Evolutionary conservation across 2,329 filamentous ascomycete genomes (phyloP).

Genomic region (Biscogniauxia sp.): DNA sequence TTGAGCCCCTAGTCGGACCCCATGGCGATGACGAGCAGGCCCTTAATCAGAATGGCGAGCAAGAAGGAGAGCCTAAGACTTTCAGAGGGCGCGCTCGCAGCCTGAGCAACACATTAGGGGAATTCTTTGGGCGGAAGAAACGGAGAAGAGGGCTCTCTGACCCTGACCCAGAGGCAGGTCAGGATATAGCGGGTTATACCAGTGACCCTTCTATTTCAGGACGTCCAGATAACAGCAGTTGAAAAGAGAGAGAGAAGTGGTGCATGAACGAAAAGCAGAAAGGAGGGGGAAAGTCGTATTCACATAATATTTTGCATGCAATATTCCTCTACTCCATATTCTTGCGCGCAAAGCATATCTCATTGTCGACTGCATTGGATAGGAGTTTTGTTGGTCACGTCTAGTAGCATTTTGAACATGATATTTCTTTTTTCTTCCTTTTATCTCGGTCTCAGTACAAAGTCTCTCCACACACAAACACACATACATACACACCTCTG

Average conservation of each 20-base stretch:
- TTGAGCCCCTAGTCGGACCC: conserved; percentile 23
- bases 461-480: conserved; percentile 6
- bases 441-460: conserved; percentile 3
- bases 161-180: conserved; percentile 27
- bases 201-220: conserved; percentile 8
- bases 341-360: conserved; percentile 2
- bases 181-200: conserved; percentile 14
- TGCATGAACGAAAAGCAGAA: not conserved
- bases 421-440: conserved; percentile 1
- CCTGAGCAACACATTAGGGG: conserved; percentile 39
- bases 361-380: conserved; percentile 28
- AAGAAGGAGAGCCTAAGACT: conserved; percentile 16
- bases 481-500: conserved; percentile 10
- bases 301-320: not conserved
- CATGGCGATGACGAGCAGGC: conserved; percentile 18
- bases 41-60: conserved; percentile 19
- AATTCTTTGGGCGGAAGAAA: conserved; percentile 34
- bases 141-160: conserved; percentile 20
- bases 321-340: conserved; percentile 1
- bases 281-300: not conserved
- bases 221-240: conserved; percentile 7
- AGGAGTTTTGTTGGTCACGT: conserved; percentile 27
- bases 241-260: not conserved
- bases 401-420: not conserved
- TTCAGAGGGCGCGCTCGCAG: conserved; percentile 37